A percentile compares a stretch with the other conserved stretches of the same genome.
Conservation (phyloP, 805 yeast species). For the Hermanozyma aechmeae region DNA sequence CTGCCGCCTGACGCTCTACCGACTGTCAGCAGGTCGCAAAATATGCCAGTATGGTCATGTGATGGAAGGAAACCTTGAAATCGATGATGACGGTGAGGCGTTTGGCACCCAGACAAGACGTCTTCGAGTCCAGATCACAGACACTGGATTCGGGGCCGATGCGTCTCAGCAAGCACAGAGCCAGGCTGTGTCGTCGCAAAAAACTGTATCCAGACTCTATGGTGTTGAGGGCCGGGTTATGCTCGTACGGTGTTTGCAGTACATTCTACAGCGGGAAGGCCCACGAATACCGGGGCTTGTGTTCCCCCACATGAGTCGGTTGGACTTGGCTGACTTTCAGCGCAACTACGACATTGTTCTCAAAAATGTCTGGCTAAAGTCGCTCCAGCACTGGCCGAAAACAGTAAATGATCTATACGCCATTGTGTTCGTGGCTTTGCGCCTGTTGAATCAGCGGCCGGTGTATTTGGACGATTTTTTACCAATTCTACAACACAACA, state of each 20-base stretch:
- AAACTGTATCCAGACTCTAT: slow-evolving; percentile 19
- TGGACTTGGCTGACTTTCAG: no score
- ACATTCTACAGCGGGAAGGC: slow-evolving; percentile 39
- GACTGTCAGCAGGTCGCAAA: slow-evolving; percentile 62
- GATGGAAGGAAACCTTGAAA: slow-evolving; percentile 67
- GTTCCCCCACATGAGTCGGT: no score
- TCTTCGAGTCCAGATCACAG: slow-evolving; percentile 34
- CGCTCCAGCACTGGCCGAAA: no score
- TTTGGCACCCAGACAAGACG: slow-evolving; percentile 42
- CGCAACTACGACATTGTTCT: no score
- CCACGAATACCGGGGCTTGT: no score
- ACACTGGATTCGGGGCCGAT: slow-evolving; percentile 16
- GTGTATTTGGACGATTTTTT: slow-evolving; percentile 42
- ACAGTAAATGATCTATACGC: slow-evolving; percentile 27
- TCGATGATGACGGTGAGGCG: slow-evolving; percentile 76
- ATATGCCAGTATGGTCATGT: slow-evolving; percentile 92
- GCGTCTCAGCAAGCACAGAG: slow-evolving; percentile 1
- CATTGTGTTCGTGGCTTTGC: slow-evolving; percentile 42
- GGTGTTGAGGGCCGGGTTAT: slow-evolving; percentile 40
- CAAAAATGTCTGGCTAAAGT: no score
- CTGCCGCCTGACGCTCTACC: slow-evolving; percentile 74
- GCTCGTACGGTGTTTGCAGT: slow-evolving; percentile 40
- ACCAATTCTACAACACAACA: slow-evolving; percentile 28
- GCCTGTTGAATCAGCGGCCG: slow-evolving; percentile 38
- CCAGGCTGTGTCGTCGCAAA: not conserved